Conservation (phyloP, 805 yeast species). For the Jamesozyma piceae region DNA sequence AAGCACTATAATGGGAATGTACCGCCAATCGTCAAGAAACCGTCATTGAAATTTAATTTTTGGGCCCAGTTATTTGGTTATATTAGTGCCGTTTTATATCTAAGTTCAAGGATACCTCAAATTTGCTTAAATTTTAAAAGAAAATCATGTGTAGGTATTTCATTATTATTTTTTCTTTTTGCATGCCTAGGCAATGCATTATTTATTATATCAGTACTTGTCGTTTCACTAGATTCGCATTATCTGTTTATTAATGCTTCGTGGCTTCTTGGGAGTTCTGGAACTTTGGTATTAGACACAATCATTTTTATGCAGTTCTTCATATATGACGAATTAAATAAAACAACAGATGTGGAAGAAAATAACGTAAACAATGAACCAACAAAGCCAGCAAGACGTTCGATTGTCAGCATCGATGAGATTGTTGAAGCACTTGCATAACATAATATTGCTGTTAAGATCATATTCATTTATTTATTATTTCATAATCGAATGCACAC, state of each 20-base stretch:
- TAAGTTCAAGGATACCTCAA: conserved; percentile 91
- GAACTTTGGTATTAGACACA: conserved; percentile 76
- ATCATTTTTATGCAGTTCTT: conserved; percentile 81
- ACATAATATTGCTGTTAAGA: too few species aligned
- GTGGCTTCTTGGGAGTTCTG: conserved; percentile 88
- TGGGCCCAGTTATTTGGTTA: conserved; percentile 84
- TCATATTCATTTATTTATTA: too few species aligned
- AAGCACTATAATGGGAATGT: conserved; percentile 24
- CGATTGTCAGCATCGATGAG: too few species aligned
- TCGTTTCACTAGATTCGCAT: conserved; percentile 57
- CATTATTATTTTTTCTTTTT: conserved; percentile 85
- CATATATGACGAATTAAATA: conserved; percentile 43
- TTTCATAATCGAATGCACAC: too few species aligned
- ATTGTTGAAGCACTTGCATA: too few species aligned
- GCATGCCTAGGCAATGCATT: conserved; percentile 92
- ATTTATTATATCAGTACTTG: conserved; percentile 76
- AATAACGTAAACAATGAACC: too few species aligned
- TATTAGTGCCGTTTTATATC: conserved; percentile 60
- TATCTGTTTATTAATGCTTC: conserved; percentile 76
- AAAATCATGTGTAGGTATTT: conserved; percentile 90
- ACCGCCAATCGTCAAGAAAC: not conserved
- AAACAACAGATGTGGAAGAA: too few species aligned
- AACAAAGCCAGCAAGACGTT: too few species aligned
- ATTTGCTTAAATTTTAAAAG: conserved; percentile 74
- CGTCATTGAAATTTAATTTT: conserved; percentile 40